Base-by-base conservation (phyloP, 1,284 basidiomycete genomes). In the Naganishia cerealis region DNA sequence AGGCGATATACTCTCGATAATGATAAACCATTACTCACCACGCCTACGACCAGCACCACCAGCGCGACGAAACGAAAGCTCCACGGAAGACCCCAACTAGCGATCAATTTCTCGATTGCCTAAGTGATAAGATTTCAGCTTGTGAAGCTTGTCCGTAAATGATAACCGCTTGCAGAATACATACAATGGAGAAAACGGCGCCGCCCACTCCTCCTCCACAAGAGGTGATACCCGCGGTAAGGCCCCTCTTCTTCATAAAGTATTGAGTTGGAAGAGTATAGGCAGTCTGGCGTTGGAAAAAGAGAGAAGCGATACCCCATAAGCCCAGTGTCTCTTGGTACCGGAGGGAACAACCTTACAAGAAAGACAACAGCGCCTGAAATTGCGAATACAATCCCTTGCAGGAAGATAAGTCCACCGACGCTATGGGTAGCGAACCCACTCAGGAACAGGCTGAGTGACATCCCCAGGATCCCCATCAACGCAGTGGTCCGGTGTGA, bases 161-260 rank as follows among this genome's bases (percentile, higher is more conserved):
- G 43, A 10, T 39, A 6, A 15, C 33, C 18, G 29, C 16, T 52
- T 5, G 7, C n/a, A 50, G 18, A 36, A 33, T 21, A 66, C 67
- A 29, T 40, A 69, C 67, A 42, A 70, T 50, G 3, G 74, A 71
- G 70, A 77, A 73, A 9, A 72, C 70, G 0, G 77, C 78, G 0
- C 79, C 79, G 18, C 79, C 79, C 10, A 80, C 56, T 1, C 79
- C 79, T 12, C 73, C 75, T 13, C 74, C 76, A 12, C 74, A 73
- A 58, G 76, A 79, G 7, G 79, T 75, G 63, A 80, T 72, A 6
- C 79, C 79, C 18, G 73, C 72, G 0, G 79, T 79, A 10, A 80
- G 67, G 0, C 76, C 78, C 6, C 77, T 65, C 61, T 74, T 74
- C 10, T 69, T 71, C 50, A 74, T 67, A 63, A 80, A 80, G 71